phyloP scores from a whole-genome alignment of 129 eudicot species.

The Calendula officinalis region DNA sequence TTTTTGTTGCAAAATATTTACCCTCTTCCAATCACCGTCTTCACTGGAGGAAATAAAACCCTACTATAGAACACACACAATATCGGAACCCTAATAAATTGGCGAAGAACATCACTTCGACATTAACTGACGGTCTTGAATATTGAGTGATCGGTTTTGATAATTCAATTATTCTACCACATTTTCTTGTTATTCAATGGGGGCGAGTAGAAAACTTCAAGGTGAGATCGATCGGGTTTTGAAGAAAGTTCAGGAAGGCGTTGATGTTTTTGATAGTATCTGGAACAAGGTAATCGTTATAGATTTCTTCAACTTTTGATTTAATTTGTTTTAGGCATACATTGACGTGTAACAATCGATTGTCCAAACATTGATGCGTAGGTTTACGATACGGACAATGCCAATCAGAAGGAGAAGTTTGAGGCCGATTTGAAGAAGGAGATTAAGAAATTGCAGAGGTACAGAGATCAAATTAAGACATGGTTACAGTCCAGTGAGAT shows the following conservation, averaged over 20 bases:
- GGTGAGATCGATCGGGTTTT: slow-evolving; percentile 88
- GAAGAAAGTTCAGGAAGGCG: slow-evolving; percentile 87
- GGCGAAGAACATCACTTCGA: slow-evolving; percentile 1
- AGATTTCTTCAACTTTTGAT: too few relatives aligned
- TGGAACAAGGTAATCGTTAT: slow-evolving; percentile 62
- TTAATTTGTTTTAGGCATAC: too few relatives aligned
- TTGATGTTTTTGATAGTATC: slow-evolving; percentile 72
- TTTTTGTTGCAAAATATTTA: slow-evolving; percentile 9
- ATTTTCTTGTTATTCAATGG: slow-evolving; percentile 43
- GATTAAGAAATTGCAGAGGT: slow-evolving; percentile 79
- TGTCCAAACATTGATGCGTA: not conserved
- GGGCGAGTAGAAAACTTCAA: slow-evolving; percentile 84
- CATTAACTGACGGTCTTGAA: not conserved
- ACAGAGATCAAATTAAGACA: slow-evolving; percentile 85
- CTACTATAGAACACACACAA: slow-evolving; percentile 2
- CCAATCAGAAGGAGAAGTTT: slow-evolving; percentile 81
- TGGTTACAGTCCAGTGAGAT: slow-evolving; percentile 88
- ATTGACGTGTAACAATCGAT: too few relatives aligned
- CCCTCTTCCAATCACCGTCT: slow-evolving; percentile 12
- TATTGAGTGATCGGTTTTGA: slow-evolving; percentile 29
- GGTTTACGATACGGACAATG: slow-evolving; percentile 87
- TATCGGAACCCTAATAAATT: slow-evolving; percentile 11
- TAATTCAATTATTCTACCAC: not conserved
- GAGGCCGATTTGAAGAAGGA: slow-evolving; percentile 94
- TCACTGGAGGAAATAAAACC: slow-evolving; percentile 9